Evolutionary conservation across 257 asterid genomes (phyloP).

Genomic region (Nicotiana tabacum): DNA sequence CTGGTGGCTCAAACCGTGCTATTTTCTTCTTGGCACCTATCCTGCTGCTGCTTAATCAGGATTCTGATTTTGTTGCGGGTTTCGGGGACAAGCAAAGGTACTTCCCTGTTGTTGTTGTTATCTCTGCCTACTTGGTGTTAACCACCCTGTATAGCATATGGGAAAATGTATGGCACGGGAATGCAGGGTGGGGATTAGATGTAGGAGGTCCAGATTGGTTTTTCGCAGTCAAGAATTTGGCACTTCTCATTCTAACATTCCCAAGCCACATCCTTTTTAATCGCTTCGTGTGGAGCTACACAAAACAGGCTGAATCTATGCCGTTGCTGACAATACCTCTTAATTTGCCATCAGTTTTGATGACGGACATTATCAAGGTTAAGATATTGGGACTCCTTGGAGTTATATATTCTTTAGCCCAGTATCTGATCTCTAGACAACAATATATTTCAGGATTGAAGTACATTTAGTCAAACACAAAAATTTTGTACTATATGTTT

Average conservation of each 20-base stretch:
- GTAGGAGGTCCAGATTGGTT: constrained; percentile 93
- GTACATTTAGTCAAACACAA: constrained; percentile 59
- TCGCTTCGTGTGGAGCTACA: constrained; percentile 88
- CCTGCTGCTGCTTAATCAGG: constrained; percentile 83
- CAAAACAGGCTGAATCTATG: constrained; percentile 53
- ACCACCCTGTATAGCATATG: constrained; percentile 72
- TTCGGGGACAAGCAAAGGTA: constrained; percentile 98
- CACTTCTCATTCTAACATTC: constrained; percentile 74
- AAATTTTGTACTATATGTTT: constrained; percentile 35
- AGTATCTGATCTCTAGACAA: constrained; percentile 81
- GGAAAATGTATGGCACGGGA: constrained; percentile 90
- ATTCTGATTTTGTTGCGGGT: constrained; percentile 87
- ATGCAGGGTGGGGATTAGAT: constrained; percentile 76
- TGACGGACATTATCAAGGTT: constrained; percentile 71
- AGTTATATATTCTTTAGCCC: constrained; percentile 75
- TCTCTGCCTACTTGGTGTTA: constrained; percentile 61
- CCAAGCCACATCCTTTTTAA: constrained; percentile 93
- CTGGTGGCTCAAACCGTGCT: constrained; percentile 91
- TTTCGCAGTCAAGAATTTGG: constrained; percentile 82
- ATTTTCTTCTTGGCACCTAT: constrained; percentile 96
- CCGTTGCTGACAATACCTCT: constrained; percentile 77
- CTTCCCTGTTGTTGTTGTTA: constrained; percentile 76
- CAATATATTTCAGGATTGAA: constrained; percentile 82
- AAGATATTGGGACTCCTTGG: constrained; percentile 94
- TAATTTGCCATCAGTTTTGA: constrained; percentile 68